phyloP scores from a whole-genome alignment of 2,329 filamentous ascomycete genomes.

The Scopulariopsis brevicaulis region DNA sequence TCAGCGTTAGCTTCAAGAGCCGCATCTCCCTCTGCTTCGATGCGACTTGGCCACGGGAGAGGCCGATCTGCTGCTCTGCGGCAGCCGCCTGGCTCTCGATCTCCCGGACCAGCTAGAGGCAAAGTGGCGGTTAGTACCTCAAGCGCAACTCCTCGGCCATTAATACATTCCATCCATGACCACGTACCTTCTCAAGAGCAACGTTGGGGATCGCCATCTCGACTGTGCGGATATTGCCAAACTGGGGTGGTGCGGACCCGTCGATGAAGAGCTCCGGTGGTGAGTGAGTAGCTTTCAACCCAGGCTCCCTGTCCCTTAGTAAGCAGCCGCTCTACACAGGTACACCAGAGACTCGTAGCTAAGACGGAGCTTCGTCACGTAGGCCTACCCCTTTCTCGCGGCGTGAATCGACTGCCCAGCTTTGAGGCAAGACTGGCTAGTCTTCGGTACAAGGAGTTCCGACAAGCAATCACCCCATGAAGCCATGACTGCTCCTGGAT shows the following conservation, averaged over 20 bases:
- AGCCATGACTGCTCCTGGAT: neutral
- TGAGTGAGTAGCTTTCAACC: no score
- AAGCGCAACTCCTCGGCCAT: neutral
- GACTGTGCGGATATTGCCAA: neutral
- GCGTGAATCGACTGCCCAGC: neutral
- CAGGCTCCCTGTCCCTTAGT: no score
- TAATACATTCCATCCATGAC: neutral
- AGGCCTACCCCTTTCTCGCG: neutral
- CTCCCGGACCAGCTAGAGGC: slow-evolving; percentile 69
- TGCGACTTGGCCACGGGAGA: slow-evolving; percentile 75
- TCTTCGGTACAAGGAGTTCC: neutral
- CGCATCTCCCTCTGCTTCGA: slow-evolving; percentile 82
- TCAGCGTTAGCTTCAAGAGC: slow-evolving; percentile 75
- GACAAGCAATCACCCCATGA: neutral
- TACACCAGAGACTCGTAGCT: no score
- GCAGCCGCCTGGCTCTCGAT: slow-evolving; percentile 83
- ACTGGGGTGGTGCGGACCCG: neutral
- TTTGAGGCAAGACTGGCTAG: neutral
- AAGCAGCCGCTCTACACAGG: no score
- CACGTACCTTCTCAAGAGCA: slow-evolving; percentile 75
- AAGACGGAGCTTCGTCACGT: neutral
- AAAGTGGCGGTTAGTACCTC: neutral
- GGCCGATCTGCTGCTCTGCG: slow-evolving; percentile 83
- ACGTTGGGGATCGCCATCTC: slow-evolving; percentile 91
- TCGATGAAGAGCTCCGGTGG: no score